Evolutionary conservation across 2,329 filamentous ascomycete genomes (phyloP), one percentile per base, ranked within the genome.

Genomic region (Colletotrichum sp.): DNA sequence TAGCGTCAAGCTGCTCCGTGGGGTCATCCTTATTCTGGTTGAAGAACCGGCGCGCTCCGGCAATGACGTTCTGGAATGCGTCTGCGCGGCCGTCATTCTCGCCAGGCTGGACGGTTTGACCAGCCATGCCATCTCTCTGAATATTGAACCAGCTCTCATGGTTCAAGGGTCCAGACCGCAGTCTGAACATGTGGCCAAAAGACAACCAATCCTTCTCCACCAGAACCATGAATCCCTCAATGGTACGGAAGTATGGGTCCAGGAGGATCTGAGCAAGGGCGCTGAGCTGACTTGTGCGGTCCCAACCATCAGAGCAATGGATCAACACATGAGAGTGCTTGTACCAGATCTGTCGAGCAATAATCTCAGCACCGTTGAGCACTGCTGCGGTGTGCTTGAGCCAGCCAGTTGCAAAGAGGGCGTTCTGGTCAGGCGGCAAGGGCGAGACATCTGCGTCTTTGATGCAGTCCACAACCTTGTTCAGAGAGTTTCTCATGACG

Each of bases 241-340:
- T 87, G 0, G 97, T 98, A 67, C 97, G 92, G 83, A 96, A 99
- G 84, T 98, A 98, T 1, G 97, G 97, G 81, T 99, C 97, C 10
- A 99, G 90, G 87, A 98, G 96, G 52, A 99, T 90, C 85, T 99
- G 96, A 71, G 96, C 94, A 72, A 99, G 86, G 6, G 96, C 96
- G 80, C 96, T 97, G 67, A 99, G 90, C 85, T 99, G 97, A 80
- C 96, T 96, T 9, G 97, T 99, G 66, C 97, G 94, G 85, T 99
- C 97, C 97, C 97, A 99, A 5, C 97, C 97, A 84, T 99, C 97
- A 3, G 97, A 98, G 85, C 97, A 99, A 84, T 99, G 97, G 64
- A 99, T 98, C 61, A 99, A 87, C 13, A 98, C 96, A 82, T 99
- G 96, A 2, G 96, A 98, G 81, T 98, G 96, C 78, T 95, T 94